phyloP scores from a whole-genome alignment of 1,284 basidiomycete species.

The Irpex sp. region DNA sequence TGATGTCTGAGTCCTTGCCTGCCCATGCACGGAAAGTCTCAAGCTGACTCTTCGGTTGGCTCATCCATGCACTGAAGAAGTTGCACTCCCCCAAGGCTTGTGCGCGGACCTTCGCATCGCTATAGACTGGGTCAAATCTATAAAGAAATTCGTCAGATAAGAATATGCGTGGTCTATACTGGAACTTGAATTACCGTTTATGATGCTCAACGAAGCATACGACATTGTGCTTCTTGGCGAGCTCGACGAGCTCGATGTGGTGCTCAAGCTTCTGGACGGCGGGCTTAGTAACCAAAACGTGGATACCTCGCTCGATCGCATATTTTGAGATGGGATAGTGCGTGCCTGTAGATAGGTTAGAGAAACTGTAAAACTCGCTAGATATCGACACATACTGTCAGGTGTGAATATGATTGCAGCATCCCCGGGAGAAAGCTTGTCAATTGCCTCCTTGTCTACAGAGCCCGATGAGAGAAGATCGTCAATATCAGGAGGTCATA shows the following conservation, averaged over 20 bases:
- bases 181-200: constrained; percentile 49
- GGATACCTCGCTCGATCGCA: constrained; percentile 80
- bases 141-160: background rate
- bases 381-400: constrained; percentile 55
- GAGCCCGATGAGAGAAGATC: background rate
- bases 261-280: constrained; percentile 84
- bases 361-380: background rate
- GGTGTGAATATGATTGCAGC: constrained; percentile 89
- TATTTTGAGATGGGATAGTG: constrained; percentile 85
- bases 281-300: constrained; percentile 91
- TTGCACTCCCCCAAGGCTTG: constrained; percentile 85
- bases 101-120: constrained; percentile 80
- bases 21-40: constrained; percentile 95
- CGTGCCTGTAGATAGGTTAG: constrained; percentile 49
- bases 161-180: background rate
- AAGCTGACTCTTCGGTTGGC: constrained; percentile 91
- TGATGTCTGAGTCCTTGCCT: constrained; percentile 89
- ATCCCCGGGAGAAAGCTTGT: constrained; percentile 74
- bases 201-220: constrained; percentile 92
- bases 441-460: constrained; percentile 84
- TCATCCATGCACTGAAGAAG: constrained; percentile 92
- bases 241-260: constrained; percentile 74
- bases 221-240: constrained; percentile 76
- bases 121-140: constrained; percentile 90
- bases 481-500: constrained; percentile 1